Conservation (phyloP, 768 basidiomycete species). For the Suillus paluster region DNA sequence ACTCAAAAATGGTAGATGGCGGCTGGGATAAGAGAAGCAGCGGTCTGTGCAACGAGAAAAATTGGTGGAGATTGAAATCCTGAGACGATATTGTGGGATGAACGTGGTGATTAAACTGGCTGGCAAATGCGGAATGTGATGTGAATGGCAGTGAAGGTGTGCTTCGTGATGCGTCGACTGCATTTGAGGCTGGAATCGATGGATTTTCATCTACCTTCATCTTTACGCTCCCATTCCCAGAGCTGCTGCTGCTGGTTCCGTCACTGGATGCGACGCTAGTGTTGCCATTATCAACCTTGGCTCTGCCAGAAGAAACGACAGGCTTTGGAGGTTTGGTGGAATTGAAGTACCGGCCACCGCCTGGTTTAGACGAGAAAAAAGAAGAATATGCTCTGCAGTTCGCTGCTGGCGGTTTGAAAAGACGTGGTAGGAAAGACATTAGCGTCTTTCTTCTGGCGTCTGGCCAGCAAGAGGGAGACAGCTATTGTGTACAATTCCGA, state of each 20-base stretch:
- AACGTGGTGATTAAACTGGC: constrained; percentile 22
- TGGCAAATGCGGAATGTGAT: constrained; percentile 12
- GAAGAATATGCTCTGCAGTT: constrained; percentile 71
- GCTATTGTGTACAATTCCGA: constrained; percentile 1
- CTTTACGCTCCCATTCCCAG: constrained; percentile 16
- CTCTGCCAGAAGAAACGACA: constrained; percentile 39
- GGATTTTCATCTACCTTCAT: constrained; percentile 34
- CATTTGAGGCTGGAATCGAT: constrained; percentile 16
- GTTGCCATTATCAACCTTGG: constrained; percentile 48
- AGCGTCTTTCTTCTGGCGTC: constrained; percentile 7
- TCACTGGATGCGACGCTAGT: constrained; percentile 36
- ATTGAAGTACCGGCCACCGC: constrained; percentile 76
- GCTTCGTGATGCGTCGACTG: constrained; percentile 22
- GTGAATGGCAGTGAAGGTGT: constrained; percentile 23
- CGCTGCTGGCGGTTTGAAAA: constrained; percentile 51
- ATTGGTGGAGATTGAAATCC: constrained; percentile 81
- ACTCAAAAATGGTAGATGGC: constrained; percentile 55
- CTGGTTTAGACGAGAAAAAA: constrained; percentile 78
- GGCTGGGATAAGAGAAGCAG: constrained; percentile 72
- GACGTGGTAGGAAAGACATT: constrained; percentile 58
- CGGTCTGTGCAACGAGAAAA: constrained; percentile 83
- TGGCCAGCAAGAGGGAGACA: constrained; percentile 1
- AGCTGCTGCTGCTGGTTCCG: constrained; percentile 21
- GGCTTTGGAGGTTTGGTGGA: constrained; percentile 67
- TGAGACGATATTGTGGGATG: constrained; percentile 66